Evolutionary conservation across 1,139 yeast genomes (phyloP), one percentile per base, ranked within the genome.

Genomic region (Wickerhamomyces sp.): DNA sequence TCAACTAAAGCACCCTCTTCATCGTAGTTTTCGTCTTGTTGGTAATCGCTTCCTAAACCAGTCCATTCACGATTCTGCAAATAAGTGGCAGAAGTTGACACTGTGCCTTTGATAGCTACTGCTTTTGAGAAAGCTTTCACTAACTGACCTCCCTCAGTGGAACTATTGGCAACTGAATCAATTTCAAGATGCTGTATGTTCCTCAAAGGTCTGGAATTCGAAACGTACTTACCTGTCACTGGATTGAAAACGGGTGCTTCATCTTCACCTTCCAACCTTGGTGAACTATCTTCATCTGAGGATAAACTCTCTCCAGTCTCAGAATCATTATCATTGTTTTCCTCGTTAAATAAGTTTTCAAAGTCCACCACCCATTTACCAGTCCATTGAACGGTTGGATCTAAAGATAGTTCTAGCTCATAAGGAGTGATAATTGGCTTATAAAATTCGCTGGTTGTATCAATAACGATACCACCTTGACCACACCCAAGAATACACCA

Each of bases 401-500:
- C 74, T 43, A 94, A 67, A 0, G 97, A 96, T 56, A 92, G 63
- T 38, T 82, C 73, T 38, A 94, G 67, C 59, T 92, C 99, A 60
- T 86, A 92, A 0, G 98, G 98, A 0, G 98, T 92, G 13, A 92
- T 77, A 10, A 92, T 84, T 1, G 97, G 97, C 59, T 83, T 88
- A 65, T 78, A 88, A 57, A 83, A 92, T 45, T 90, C 96, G 44
- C 76, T 80, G 31, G 65, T 67, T 44, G 81, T 80, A 58, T 89
- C 95, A 22, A 90, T 63, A 31, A 92, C 81, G 16, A 92, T 82
- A 5, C 98, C 97, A 42, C 95, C 92, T 52, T 89, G 89, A 14
- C 95, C 90, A 61, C 99, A 94, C 0, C 98, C 98, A 18, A 92
- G 64, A 15, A 92, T 77, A 55, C 95, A 90, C 97, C 98, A 92